Conservation (phyloP, 75 land plant species). For the Pinus taeda region DNA sequence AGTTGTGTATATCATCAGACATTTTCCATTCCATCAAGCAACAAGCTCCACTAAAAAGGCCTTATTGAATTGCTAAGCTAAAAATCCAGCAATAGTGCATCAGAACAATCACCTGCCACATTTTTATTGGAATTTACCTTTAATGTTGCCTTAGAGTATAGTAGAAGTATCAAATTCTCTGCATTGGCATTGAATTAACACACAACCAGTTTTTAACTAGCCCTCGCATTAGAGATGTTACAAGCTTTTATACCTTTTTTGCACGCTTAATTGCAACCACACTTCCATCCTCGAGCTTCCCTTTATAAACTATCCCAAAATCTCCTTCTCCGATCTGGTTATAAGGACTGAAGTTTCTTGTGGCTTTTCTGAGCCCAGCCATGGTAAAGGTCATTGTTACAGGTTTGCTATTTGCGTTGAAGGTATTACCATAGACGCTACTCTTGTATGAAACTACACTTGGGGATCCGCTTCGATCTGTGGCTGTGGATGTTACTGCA, state of each 20-base stretch:
- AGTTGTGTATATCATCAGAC: neutral
- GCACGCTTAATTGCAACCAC: slow-evolving; percentile 83
- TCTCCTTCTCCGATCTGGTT: slow-evolving; percentile 76
- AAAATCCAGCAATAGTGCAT: neutral
- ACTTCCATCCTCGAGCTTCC: slow-evolving; percentile 68
- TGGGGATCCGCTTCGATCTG: neutral
- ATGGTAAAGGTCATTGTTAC: slow-evolving; percentile 36
- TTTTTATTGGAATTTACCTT: neutral
- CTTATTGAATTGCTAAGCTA: neutral
- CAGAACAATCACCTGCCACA: neutral
- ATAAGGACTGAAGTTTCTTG: slow-evolving; percentile 49
- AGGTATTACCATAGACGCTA: neutral
- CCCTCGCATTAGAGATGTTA: neutral
- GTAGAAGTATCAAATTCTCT: neutral
- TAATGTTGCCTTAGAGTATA: neutral
- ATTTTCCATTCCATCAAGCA: neutral
- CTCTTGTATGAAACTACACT: neutral
- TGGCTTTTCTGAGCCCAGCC: slow-evolving; percentile 58
- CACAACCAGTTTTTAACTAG: neutral
- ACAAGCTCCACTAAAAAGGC: neutral
- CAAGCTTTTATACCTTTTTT: slow-evolving; percentile 35
- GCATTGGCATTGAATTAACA: neutral
- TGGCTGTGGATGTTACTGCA: slow-evolving; percentile 4
- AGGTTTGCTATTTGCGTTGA: neutral
- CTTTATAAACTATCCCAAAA: slow-evolving; percentile 75